Evolutionary conservation across 2,329 filamentous ascomycete species (phyloP).

Genomic region (Monilinia polystroma): DNA sequence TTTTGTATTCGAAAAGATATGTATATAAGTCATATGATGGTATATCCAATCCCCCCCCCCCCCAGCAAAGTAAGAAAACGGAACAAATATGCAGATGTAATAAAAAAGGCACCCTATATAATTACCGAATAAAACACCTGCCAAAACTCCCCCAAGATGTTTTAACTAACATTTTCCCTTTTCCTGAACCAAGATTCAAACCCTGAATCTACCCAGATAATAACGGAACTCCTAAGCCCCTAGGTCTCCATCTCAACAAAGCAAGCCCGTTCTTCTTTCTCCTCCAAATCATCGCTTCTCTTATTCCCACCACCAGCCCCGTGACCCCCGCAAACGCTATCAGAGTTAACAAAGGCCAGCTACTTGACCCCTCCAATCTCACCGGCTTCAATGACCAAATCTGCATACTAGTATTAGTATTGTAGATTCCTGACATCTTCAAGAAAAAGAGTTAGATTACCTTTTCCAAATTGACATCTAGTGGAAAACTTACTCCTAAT

Average conservation of each 20-base stretch:
- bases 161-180: not conserved
- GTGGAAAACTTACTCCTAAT: constrained; percentile 17
- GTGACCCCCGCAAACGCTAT: constrained; percentile 9
- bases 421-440: constrained; percentile 12
- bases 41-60: not conserved
- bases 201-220: not conserved
- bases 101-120: not conserved
- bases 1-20: not conserved
- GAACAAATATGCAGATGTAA: not conserved
- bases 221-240: constrained; percentile 15
- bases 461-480: constrained; percentile 19
- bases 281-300: constrained; percentile 15
- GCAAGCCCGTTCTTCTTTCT: constrained; percentile 9
- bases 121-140: not conserved
- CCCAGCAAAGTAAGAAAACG: too few species aligned
- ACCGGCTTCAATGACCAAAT: constrained; percentile 18
- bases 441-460: constrained; percentile 19
- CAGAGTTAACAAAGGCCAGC: constrained; percentile 14
- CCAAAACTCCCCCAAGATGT: constrained; percentile 2
- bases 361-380: constrained; percentile 13
- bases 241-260: constrained; percentile 16
- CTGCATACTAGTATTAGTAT: constrained; percentile 18
- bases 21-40: not conserved
- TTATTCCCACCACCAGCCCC: constrained; percentile 16
- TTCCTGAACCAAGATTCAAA: not conserved